Conservation (phyloP, 78 protist genomes). For the Neovahlkampfia damariscottae region DNA sequence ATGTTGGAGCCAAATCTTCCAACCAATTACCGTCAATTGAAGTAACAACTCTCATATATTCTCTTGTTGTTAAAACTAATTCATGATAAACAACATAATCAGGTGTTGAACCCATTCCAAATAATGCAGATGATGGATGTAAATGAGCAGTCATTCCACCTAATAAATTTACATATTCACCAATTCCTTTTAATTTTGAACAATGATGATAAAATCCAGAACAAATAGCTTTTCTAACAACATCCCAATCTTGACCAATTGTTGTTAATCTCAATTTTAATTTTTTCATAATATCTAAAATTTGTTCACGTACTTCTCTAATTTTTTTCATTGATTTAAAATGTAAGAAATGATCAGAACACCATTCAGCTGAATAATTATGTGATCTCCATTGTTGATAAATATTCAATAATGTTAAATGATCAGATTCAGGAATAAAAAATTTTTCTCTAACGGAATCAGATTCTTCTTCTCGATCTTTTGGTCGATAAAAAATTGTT, state of each 20-base stretch:
- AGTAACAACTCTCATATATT: conserved; percentile 89
- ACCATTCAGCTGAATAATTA: conserved; percentile 6
- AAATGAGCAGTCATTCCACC: conserved; percentile 88
- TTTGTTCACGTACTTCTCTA: conserved; percentile 80
- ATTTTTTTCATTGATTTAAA: conserved; percentile 72
- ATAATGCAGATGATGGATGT: conserved; percentile 89
- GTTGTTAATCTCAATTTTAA: conserved; percentile 17
- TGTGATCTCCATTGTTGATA: conserved; percentile 75
- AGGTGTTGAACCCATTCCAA: conserved; percentile 79
- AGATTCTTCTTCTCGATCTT: conserved; percentile 73
- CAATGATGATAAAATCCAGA: conserved; percentile 82
- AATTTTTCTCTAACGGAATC: conserved; percentile 73
- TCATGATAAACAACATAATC: conserved; percentile 98
- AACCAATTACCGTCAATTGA: conserved; percentile 96
- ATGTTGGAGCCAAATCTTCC: conserved; percentile 31
- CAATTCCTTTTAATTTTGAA: conserved; percentile 65
- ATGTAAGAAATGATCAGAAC: conserved; percentile 71
- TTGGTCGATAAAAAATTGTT: conserved; percentile 77
- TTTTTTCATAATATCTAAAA: conserved; percentile 69
- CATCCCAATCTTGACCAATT: conserved; percentile 74
- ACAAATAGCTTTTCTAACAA: conserved; percentile 73
- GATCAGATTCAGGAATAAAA: conserved; percentile 88
- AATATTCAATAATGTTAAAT: conserved; percentile 84
- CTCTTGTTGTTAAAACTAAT: conserved; percentile 88
- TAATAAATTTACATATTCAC: conserved; percentile 88